A percentile compares a stretch with the other conserved stretches of the same genome.
phyloP scores from a whole-genome alignment of 306 rosid species.

The Pyrus bretschneideri region DNA sequence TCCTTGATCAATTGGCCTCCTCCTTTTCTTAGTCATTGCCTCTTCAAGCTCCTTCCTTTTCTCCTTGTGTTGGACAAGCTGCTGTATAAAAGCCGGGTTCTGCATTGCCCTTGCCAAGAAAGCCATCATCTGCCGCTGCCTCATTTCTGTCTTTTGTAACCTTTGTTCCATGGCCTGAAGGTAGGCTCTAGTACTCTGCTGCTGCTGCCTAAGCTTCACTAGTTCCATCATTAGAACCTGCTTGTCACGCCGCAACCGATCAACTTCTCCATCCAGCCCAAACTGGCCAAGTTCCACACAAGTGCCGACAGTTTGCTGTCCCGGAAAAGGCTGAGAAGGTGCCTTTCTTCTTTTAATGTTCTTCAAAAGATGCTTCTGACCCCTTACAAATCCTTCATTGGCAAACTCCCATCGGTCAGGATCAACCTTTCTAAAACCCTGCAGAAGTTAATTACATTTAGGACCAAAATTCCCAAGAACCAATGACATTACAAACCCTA shows the following conservation, averaged over 20 bases:
- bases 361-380: constrained; percentile 56
- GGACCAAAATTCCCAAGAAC: not conserved
- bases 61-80: constrained; percentile 55
- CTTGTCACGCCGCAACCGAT: constrained; percentile 50
- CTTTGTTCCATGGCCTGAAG: constrained; percentile 68
- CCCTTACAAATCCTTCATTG: constrained; percentile 64
- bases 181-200: constrained; percentile 46
- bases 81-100: constrained; percentile 57
- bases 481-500: constrained; percentile 8
- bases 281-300: constrained; percentile 42
- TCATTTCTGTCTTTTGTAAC: constrained; percentile 54
- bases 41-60: constrained; percentile 51
- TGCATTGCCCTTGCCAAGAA: constrained; percentile 78
- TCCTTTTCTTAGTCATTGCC: constrained; percentile 62
- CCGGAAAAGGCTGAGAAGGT: constrained; percentile 38
- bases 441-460: constrained; percentile 15
- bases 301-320: constrained; percentile 38
- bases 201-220: constrained; percentile 68
- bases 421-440: constrained; percentile 88
- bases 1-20: constrained; percentile 61
- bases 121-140: constrained; percentile 78
- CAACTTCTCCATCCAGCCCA: constrained; percentile 51
- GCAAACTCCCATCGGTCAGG: constrained; percentile 86
- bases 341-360: constrained; percentile 58
- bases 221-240: constrained; percentile 58